phyloP scores from a whole-genome alignment of 495 filamentous ascomycete species.

The Lophiostoma macrostomum region DNA sequence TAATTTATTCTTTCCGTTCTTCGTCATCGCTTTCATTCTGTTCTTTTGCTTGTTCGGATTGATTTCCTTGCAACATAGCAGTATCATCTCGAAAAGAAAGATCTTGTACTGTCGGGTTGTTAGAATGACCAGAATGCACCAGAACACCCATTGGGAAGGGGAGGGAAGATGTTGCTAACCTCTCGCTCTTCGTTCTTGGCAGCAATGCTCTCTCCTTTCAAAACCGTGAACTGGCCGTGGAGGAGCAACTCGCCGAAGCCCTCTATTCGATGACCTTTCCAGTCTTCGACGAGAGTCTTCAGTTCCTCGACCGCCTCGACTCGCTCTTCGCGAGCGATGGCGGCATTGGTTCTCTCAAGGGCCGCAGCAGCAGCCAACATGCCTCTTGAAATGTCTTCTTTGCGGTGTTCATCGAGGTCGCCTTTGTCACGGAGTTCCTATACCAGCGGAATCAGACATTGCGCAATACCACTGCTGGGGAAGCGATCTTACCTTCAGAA shows the following conservation, averaged over 20 bases:
- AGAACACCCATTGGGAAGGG: no score
- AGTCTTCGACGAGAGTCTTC: slow-evolving; percentile 84
- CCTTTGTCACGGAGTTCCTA: slow-evolving; percentile 85
- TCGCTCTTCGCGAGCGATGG: slow-evolving; percentile 81
- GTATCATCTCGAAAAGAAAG: slow-evolving; percentile 91
- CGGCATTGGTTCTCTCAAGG: slow-evolving; percentile 79
- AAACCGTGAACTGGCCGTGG: slow-evolving; percentile 88
- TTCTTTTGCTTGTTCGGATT: slow-evolving; percentile 80
- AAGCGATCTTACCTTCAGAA: slow-evolving; percentile 71
- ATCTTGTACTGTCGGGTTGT: slow-evolving; percentile 74
- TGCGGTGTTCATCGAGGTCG: slow-evolving; percentile 62
- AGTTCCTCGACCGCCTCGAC: slow-evolving; percentile 77
- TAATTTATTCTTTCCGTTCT: slow-evolving; percentile 73
- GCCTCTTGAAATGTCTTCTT: slow-evolving; percentile 64
- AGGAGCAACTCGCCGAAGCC: slow-evolving; percentile 85
- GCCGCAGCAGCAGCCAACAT: slow-evolving; percentile 73
- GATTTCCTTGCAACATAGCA: slow-evolving; percentile 96
- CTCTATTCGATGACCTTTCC: slow-evolving; percentile 89
- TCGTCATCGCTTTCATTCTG: slow-evolving; percentile 58
- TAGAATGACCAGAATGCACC: not conserved
- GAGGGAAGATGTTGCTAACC: slow-evolving; percentile 20
- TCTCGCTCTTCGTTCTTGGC: slow-evolving; percentile 47
- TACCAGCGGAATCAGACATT: slow-evolving; percentile 1
- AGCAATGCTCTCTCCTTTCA: slow-evolving; percentile 76
- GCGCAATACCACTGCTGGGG: not conserved